Base-by-base conservation (phyloP, 495 filamentous ascomycete species). In the Cercophora newfieldiana region DNA sequence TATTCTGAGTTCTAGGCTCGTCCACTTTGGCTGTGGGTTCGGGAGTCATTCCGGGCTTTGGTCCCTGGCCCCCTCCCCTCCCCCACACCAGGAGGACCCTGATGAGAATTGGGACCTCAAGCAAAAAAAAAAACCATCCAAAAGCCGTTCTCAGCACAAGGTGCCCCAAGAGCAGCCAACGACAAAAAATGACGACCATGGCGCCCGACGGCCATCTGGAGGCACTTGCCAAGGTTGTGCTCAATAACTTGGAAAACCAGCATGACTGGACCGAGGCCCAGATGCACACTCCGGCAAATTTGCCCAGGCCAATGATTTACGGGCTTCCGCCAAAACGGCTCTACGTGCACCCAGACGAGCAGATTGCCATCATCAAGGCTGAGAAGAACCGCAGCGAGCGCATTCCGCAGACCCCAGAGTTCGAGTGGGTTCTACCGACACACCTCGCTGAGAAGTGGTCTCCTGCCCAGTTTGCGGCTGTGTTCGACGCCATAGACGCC, bases 311-410 rank as follows among this genome's bases (percentile, higher is more conserved):
- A 1, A 75, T 99, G 66, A 82, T 99, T 56, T 91, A 92, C 5
- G 95, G 95, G 5, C 82, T 97, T n/a, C 94, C 95, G 7, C 93
- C 95, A 6, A 86, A 90, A 57, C 86, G 88, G 6, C 83, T 96
- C 24, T 98, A 99, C 79, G 85, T 91, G 60, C 94, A 99, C 75
- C 95, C 95, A 6, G 95, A 97, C 75, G 91, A 96, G 77, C 93
- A 96, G 77, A 85, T 93, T 49, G 89, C 87, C 67, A 85, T 92
- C 74, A 78, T 96, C 61, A 88, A 91, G 75, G 79, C 79, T 48
- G 78, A 82, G 61, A 76, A 79, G 63, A 74, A 74, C 29, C 65
- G 70, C 2, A 68, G 74, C 68, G 24, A 77, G 58, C 69, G 61
- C 29, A 77, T 83, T n/a, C 68, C 72, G 26, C 81, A 81, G 66